Conservation (phyloP, 2,329 filamentous ascomycete species). For the Macrophomina phaseolina region DNA sequence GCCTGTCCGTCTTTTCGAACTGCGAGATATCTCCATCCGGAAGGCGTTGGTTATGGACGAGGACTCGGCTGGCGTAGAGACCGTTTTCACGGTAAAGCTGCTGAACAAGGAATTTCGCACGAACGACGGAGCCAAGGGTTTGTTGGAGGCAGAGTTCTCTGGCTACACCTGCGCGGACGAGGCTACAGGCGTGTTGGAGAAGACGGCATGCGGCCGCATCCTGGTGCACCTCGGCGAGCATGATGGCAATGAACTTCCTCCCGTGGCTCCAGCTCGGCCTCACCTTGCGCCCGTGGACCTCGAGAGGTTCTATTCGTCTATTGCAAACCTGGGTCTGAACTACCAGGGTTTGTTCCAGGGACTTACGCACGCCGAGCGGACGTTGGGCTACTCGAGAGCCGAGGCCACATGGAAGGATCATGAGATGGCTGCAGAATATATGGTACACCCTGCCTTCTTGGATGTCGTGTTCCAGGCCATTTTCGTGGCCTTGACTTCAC, state of each 20-base stretch:
- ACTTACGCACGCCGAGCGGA: constrained; percentile 26
- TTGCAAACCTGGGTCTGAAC: constrained; percentile 33
- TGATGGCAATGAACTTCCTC: neutral
- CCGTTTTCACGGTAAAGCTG: neutral
- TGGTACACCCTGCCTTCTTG: constrained; percentile 37
- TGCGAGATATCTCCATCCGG: constrained; percentile 30
- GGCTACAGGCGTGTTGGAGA: neutral
- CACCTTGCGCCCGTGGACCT: constrained; percentile 3
- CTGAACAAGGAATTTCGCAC: neutral
- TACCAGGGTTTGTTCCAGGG: constrained; percentile 30
- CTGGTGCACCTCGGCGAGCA: constrained; percentile 27
- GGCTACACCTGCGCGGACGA: neutral
- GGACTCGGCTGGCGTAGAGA: constrained; percentile 18
- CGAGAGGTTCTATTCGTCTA: constrained; percentile 31
- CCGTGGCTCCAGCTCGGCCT: neutral
- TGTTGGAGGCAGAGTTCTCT: constrained; percentile 7
- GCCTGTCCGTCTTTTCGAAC: constrained; percentile 27
- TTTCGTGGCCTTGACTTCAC: constrained; percentile 38
- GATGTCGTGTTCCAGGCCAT: constrained; percentile 42
- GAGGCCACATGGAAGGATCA: neutral
- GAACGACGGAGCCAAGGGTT: neutral
- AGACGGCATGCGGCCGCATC: neutral
- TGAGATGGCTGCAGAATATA: neutral
- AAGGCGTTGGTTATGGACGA: constrained; percentile 30
- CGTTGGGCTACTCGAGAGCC: constrained; percentile 22